Conservation (phyloP, 768 basidiomycete genomes). For the Pholiota molesta region DNA sequence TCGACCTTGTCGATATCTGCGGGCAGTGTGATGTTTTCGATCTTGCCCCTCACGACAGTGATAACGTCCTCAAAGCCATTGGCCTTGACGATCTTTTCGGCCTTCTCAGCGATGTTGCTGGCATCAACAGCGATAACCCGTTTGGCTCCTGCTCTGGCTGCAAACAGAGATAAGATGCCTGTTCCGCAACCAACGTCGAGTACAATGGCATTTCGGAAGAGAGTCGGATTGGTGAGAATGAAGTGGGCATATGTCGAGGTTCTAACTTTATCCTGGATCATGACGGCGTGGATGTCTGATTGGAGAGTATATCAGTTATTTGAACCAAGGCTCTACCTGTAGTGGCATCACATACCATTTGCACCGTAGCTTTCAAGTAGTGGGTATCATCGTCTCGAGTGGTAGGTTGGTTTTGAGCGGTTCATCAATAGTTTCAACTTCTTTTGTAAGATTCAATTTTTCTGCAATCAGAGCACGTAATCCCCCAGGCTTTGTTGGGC, state of each 20-base stretch:
- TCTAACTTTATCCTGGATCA: slow-evolving; percentile 95
- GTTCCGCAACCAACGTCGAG: slow-evolving; percentile 98
- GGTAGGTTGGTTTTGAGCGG: slow-evolving; percentile 29
- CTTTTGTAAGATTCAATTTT: slow-evolving; percentile 48
- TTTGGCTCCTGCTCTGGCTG: slow-evolving; percentile 87
- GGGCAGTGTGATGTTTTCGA: slow-evolving; percentile 85
- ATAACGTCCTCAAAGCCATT: slow-evolving; percentile 78
- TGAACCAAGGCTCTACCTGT: background rate
- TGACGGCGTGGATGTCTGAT: slow-evolving; percentile 91
- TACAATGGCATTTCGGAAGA: slow-evolving; percentile 86
- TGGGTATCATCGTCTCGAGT: slow-evolving; percentile 86
- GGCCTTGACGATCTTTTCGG: slow-evolving; percentile 73
- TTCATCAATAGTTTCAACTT: slow-evolving; percentile 47
- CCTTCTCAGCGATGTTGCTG: slow-evolving; percentile 78
- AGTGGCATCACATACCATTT: slow-evolving; percentile 62
- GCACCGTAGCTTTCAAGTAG: slow-evolving; percentile 88
- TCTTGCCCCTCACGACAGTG: slow-evolving; percentile 87
- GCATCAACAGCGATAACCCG: slow-evolving; percentile 93
- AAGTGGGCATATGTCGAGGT: slow-evolving; percentile 93
- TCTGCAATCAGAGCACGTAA: slow-evolving; percentile 59
- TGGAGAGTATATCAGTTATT: background rate
- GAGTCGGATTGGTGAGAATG: slow-evolving; percentile 77
- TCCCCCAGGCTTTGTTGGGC: slow-evolving; percentile 64
- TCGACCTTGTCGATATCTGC: slow-evolving; percentile 79
- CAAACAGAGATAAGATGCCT: slow-evolving; percentile 89